Conservation (phyloP, 495 filamentous ascomycete genomes). For the Bacidia rubella region DNA sequence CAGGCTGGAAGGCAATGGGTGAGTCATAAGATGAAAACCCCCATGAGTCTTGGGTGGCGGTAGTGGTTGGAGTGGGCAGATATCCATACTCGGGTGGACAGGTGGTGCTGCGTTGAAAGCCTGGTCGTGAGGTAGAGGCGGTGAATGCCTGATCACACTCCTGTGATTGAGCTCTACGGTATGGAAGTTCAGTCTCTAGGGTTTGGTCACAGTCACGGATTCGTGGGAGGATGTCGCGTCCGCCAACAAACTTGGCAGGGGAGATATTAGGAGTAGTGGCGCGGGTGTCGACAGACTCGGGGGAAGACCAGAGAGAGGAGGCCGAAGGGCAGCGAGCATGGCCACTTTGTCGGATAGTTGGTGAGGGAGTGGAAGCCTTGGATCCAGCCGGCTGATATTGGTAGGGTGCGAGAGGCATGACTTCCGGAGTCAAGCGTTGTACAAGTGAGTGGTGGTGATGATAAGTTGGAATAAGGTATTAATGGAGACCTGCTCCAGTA, state of each 20-base stretch:
- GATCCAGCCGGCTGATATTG: constrained; percentile 32
- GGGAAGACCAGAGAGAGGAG: constrained; percentile 51
- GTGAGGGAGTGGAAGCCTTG: constrained; percentile 2
- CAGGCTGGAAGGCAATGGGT: constrained; percentile 46
- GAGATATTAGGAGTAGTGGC: constrained; percentile 55
- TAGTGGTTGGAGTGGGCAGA: constrained; percentile 39
- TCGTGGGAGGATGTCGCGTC: constrained; percentile 72
- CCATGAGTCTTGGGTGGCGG: constrained; percentile 26
- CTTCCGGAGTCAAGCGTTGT: constrained; percentile 9
- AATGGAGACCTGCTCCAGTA: constrained; percentile 19
- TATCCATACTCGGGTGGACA: constrained; percentile 49
- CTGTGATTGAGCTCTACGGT: constrained; percentile 43
- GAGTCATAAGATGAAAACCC: constrained; percentile 39
- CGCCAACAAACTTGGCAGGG: constrained; percentile 61
- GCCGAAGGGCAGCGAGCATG: constrained; percentile 34
- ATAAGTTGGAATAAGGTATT: constrained; percentile 1
- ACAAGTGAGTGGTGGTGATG: not conserved
- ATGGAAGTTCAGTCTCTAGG: constrained; percentile 42
- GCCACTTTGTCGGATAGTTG: not conserved
- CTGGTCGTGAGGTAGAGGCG: constrained; percentile 30
- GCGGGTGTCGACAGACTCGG: constrained; percentile 59
- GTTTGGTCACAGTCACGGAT: constrained; percentile 76
- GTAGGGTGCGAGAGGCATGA: constrained; percentile 34
- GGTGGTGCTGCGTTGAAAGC: constrained; percentile 42
- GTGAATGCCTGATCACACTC: constrained; percentile 38